Base-by-base conservation (phyloP, 2,329 filamentous ascomycete genomes). In the Pseudogymnoascus sp. region DNA sequence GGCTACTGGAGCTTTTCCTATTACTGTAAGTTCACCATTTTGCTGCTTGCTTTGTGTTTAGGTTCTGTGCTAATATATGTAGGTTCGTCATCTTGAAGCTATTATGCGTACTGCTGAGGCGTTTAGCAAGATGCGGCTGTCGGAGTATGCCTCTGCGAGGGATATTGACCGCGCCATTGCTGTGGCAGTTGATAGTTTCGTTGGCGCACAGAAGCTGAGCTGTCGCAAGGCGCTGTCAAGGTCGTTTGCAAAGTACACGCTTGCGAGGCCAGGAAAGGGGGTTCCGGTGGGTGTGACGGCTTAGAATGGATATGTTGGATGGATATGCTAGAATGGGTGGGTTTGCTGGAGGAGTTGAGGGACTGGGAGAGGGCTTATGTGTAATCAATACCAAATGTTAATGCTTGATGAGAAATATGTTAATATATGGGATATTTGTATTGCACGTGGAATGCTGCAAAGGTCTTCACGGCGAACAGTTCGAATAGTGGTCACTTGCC, bases 161-260 rank as follows among this genome's bases (percentile, higher is more conserved):
- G 94, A 99, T 72, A 96, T 99, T 69, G 94, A 99, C 75, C 90
- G 94, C 45, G 94, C 94, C 63, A 99, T 99, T 71, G 91, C 92
- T 12, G 94, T 99, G 5, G 96, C 94, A 0, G 90, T 99, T 2
- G 92, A 97, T 67, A 95, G 90, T 62, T 99, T 99, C 72, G 90
- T 99, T 45, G 90, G 89, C 64, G 95, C 90, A 69, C 94, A 99
- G 74, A 99, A 99, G 79, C 86, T 97, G 70, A 96, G 90, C 78
- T 94, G 90, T 78, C 99, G 97, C 83, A 97, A 96, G 80, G 92
- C 94, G 13, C 82, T 99, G 48, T 89, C 92, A 0, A 83, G 94
- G 64, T 91, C 94, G 4, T 99, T 99, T 78, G 92, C 94, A 70
- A 99, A 99, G 79, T 99, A 97, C 73, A 90, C 87, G 1, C 74